Base-by-base conservation (phyloP, 2,329 filamentous ascomycete species). In the Verticillium albo-atrum region DNA sequence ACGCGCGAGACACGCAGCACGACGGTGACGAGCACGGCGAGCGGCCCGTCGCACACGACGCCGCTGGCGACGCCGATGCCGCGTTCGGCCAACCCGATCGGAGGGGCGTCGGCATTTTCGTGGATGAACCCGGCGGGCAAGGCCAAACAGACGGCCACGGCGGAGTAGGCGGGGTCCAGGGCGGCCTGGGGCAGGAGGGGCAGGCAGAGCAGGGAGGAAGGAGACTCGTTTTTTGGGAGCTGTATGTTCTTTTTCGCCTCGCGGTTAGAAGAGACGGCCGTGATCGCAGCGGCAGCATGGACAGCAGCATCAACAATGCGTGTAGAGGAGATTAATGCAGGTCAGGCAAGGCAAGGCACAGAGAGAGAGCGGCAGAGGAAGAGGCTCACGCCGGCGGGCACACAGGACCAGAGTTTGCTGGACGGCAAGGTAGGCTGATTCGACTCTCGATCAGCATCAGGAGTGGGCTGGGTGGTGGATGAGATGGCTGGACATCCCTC, bases 71-170 rank as follows among this genome's bases (percentile, higher is more conserved):
- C 55, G 50, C 68, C 74, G 20, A 70, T 78, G n/a, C 77, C 84
- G 17, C 83, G 86, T 59, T 82, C 86, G 6, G 80, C 86, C 32
- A 98, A 98, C 69, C 94, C 95, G 0, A 85, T 97, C 20, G 94
- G 94, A 9, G 91, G 91, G n/a, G 94, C 90, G 15, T 95, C 91
- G 60, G 94, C 94, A 3, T 98, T 98, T 77, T 89, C 90, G 14
- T 98, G 93, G 93, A 88, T 97, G 79, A 94, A 90, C 54, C 75
- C 81, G 47, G 65, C 73, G 20, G 70, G 69, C 56, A 80, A 80
- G 66, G 74, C 79, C 53, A 78, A 77, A 67, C 69, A 74, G 12
- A 69, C 62, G n/a, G 62, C 62, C 9, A 61, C 61, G 55, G 62
- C 61, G 6, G 62, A 64, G 57, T 64, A 62, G 55, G 20, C 30